Evolutionary conservation across 306 rosid genomes (phyloP).

Genomic region (Sophora flavescens): DNA sequence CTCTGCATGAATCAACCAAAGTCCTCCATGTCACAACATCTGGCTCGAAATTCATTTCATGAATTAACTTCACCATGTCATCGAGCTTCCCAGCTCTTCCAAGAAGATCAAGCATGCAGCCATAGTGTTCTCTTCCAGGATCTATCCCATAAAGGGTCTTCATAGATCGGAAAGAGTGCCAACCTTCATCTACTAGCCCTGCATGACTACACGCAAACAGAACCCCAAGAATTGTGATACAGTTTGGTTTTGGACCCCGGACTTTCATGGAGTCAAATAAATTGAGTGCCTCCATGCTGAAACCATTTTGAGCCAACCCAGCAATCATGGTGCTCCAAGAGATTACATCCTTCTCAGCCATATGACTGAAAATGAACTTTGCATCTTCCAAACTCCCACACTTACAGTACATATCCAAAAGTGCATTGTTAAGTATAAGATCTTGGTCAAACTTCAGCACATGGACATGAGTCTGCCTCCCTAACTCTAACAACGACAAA

Average conservation of each 20-base stretch:
- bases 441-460: slow-evolving; percentile 78
- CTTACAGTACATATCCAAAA: slow-evolving; percentile 92
- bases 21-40: slow-evolving; percentile 89
- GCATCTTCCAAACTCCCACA: slow-evolving; percentile 88
- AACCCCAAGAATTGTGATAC: slow-evolving; percentile 84
- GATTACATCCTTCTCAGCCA: slow-evolving; percentile 77
- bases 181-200: slow-evolving; percentile 79
- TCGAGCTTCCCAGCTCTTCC: slow-evolving; percentile 91
- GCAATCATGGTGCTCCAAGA: slow-evolving; percentile 97
- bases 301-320: slow-evolving; percentile 92
- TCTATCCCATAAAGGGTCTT: slow-evolving; percentile 70
- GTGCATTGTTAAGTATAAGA: slow-evolving; percentile 82
- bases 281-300: slow-evolving; percentile 71
- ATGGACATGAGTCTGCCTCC: slow-evolving; percentile 80
- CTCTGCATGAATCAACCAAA: slow-evolving; percentile 88
- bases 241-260: slow-evolving; percentile 70
- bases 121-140: slow-evolving; percentile 84
- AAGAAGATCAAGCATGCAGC: slow-evolving; percentile 92
- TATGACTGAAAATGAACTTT: slow-evolving; percentile 62
- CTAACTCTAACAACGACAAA: slow-evolving; percentile 78
- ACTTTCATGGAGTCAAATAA: slow-evolving; percentile 77
- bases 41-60: slow-evolving; percentile 75
- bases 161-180: slow-evolving; percentile 79
- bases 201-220: slow-evolving; percentile 96
- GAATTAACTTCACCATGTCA: slow-evolving; percentile 70